Evolutionary conservation across 371 early-diverging fungal species (phyloP), one percentile per base, ranked within the genome.

Genomic region (Blastocladiella emersonii): DNA sequence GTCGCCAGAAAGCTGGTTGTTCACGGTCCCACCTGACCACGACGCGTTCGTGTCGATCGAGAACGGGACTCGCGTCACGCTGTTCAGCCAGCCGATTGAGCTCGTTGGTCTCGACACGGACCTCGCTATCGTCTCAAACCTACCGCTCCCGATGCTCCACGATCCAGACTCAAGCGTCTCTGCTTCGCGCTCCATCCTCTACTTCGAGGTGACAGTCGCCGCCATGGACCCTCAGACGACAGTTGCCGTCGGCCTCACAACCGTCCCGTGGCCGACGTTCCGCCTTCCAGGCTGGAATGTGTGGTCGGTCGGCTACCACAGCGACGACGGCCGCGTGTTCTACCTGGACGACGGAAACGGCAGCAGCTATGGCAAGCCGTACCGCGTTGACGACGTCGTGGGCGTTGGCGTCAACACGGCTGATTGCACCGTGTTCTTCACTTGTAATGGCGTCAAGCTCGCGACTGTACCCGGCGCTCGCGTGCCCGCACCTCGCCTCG

Each of bases 391-490:
- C 10, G 89, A 88, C 70, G 85, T 86, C 17, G 78, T 89, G 57
- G 89, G 89, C 30, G 80, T 87, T 27, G 89, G 89, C 12, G 85
- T 85, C 70, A 79, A 85, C 65, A 87, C 84, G 63, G 80, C 82
- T 57, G 80, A 83, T 61, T 88, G 89, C 45, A 78, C 83, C 1
- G 69, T 88, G 37, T 88, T 87, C 70, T 88, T 87, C 60, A 88
- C 89, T n/a, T 76, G 81, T 48, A 88, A 89, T 67, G 89, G 89
- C n/a, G 77, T n/a, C 36, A 56, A 17, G 43, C 55, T 51, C 72
- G 73, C 0, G 72, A 23, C 13, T 23, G 19, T 41, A 17, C 13
- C 41, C 41, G 41, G 19, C 41, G 41, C 41, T 13, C 41, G 19
- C 2, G 41, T 41, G 4, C 41, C 41, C 41, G 41, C 41, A 21